A percentile compares a stretch with the other conserved stretches of the same genome.
phyloP scores from a whole-genome alignment of 805 yeast genomes.

The Candida ficus region DNA sequence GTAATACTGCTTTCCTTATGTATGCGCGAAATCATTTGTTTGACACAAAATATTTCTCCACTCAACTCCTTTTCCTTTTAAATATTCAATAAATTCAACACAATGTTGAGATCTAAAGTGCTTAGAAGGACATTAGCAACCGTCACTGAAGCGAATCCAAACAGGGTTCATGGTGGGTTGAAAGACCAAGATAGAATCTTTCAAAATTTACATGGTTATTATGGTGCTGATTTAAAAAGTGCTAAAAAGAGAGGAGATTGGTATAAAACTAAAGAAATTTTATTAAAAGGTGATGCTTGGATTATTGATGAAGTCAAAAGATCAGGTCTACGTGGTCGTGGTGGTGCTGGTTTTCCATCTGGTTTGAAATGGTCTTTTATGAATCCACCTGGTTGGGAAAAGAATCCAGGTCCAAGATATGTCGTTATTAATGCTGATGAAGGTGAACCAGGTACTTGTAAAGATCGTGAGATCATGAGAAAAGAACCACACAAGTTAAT shows the following conservation, averaged over 20 bases:
- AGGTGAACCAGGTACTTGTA: constrained; percentile 94
- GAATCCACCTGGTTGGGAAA: constrained; percentile 96
- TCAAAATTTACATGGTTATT: constrained; percentile 73
- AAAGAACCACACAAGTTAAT: constrained; percentile 89
- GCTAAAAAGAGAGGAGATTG: constrained; percentile 84
- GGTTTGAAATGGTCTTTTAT: constrained; percentile 90
- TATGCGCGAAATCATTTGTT: too few species aligned
- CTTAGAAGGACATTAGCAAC: constrained; percentile 25
- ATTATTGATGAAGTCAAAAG: constrained; percentile 82
- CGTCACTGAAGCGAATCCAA: constrained; percentile 47
- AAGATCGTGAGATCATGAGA: constrained; percentile 86
- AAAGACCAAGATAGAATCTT: constrained; percentile 82
- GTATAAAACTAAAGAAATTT: constrained; percentile 85
- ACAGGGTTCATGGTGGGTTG: constrained; percentile 65
- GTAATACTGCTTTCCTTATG: too few species aligned
- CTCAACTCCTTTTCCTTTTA: too few species aligned
- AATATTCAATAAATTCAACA: background rate
- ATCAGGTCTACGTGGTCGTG: constrained; percentile 85
- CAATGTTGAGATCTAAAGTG: constrained; percentile 6
- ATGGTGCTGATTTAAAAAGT: constrained; percentile 69
- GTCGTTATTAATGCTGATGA: constrained; percentile 90
- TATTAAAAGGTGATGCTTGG: constrained; percentile 83
- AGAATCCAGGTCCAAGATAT: constrained; percentile 83
- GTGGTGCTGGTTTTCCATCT: constrained; percentile 92
- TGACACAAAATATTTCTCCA: too few species aligned